A percentile compares a stretch with the other conserved stretches of the same genome.
Evolutionary conservation across 148 eudicot species (phyloP).

Genomic region (Camellia granthamiana): DNA sequence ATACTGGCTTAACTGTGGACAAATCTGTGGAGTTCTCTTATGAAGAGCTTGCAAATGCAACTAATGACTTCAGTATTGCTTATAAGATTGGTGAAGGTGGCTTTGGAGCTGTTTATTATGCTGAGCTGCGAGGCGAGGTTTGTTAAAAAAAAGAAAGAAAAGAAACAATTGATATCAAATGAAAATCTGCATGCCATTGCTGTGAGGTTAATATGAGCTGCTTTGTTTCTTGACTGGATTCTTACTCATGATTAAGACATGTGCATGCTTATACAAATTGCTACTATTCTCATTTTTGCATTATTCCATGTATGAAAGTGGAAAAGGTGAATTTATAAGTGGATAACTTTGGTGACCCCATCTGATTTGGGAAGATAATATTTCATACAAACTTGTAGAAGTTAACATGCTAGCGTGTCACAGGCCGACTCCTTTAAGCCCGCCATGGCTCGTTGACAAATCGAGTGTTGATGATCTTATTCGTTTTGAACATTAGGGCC

Average conservation of each 20-base stretch:
- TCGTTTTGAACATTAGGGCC: too few relatives aligned
- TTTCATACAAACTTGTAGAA: not conserved
- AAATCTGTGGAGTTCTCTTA: constrained; percentile 57
- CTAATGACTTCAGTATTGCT: constrained; percentile 40
- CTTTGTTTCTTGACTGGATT: not conserved
- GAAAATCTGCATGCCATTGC: not conserved
- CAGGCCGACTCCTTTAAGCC: too few relatives aligned
- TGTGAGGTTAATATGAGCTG: not conserved
- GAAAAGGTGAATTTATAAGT: not conserved
- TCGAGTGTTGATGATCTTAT: too few relatives aligned
- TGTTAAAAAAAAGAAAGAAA: not conserved
- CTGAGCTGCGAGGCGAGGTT: constrained; percentile 62
- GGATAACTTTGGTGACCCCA: not conserved
- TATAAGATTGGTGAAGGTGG: constrained; percentile 72
- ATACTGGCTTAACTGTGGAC: constrained; percentile 39
- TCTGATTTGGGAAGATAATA: not conserved
- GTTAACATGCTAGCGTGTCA: not conserved
- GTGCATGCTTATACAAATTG: not conserved
- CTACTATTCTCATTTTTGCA: not conserved
- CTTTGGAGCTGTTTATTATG: constrained; percentile 59
- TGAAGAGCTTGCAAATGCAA: constrained; percentile 57
- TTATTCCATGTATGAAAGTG: constrained; percentile 8
- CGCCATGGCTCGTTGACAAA: too few relatives aligned
- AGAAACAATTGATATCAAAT: not conserved
- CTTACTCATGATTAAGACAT: not conserved